Conservation (phyloP, 108 stramenopile species). For the Skeletonema marinoi region DNA sequence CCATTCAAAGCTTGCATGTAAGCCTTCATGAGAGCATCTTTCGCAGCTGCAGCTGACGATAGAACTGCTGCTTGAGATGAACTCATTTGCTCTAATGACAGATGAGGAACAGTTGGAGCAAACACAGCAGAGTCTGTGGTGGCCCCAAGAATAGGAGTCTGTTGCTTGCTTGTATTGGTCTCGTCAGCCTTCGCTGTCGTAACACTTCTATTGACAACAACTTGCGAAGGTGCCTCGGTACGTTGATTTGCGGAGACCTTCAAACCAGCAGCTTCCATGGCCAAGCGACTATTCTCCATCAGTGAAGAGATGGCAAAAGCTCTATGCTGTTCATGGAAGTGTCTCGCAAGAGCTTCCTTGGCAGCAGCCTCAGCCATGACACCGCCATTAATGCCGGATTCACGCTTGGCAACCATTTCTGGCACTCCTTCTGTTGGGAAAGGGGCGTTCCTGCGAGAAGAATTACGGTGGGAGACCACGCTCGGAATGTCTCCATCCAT, state of each 20-base stretch:
- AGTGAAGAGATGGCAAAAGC: conserved; percentile 36
- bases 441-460: neutral
- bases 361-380: conserved; percentile 46
- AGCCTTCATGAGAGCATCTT: conserved; percentile 35
- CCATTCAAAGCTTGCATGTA: conserved; percentile 29
- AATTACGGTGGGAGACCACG: conserved; percentile 20
- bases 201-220: neutral
- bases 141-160: neutral
- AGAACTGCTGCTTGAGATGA: neutral
- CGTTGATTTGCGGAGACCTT: neutral
- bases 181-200: neutral
- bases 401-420: conserved; percentile 15
- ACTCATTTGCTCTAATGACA: neutral
- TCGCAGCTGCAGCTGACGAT: conserved; percentile 23
- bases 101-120: conserved; percentile 13
- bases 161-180: neutral
- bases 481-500: conserved; percentile 21
- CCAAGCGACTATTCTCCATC: conserved; percentile 38
- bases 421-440: neutral
- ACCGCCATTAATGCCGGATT: conserved; percentile 10
- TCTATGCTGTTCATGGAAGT: conserved; percentile 37
- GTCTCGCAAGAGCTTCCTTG: conserved; percentile 45
- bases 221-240: neutral
- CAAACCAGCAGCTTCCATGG: conserved; percentile 33
- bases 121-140: conserved; percentile 2